These are phyloP conservation scores for Amoebophrya sp. DNA, from an alignment of 169 alveolate species.

Conservation along the genomic window DNA sequence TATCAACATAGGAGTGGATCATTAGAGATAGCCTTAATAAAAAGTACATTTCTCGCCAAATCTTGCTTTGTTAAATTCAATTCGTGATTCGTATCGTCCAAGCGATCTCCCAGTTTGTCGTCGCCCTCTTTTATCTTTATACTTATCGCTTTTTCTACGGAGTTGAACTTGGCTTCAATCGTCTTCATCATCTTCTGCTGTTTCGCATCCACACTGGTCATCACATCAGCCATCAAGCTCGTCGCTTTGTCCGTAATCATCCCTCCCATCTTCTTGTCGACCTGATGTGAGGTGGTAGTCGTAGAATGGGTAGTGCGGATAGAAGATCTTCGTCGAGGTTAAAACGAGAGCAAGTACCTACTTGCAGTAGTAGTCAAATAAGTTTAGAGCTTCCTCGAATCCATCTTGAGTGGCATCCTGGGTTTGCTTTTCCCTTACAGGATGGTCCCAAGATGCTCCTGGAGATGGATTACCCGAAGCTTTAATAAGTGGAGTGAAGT, in stretches of 20 bases:
- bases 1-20: too few species aligned
- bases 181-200: slow-evolving; percentile 14
- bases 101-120: background rate
- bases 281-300: background rate
- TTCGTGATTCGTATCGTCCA: background rate
- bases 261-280: slow-evolving; percentile 23
- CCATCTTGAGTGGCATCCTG: background rate
- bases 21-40: too few species aligned
- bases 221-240: background rate
- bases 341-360: too few species aligned
- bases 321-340: too few species aligned
- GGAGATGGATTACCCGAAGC: too few species aligned
- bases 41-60: background rate
- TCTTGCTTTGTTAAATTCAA: background rate
- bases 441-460: too few species aligned
- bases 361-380: too few species aligned
- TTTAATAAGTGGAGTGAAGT: background rate
- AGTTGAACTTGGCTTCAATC: background rate
- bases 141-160: background rate
- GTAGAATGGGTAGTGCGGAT: background rate
- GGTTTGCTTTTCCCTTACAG: too few species aligned
- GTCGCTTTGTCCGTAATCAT: slow-evolving; percentile 12
- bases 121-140: slow-evolving; percentile 11
- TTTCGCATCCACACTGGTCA: slow-evolving; percentile 2
- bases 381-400: too few species aligned